Percentiles rank a stretch among this genome's conserved stretches.
These are phyloP conservation scores for Carallia pectinifolia DNA, from an alignment of 345 rosid species.

Conservation along the genomic window DNA sequence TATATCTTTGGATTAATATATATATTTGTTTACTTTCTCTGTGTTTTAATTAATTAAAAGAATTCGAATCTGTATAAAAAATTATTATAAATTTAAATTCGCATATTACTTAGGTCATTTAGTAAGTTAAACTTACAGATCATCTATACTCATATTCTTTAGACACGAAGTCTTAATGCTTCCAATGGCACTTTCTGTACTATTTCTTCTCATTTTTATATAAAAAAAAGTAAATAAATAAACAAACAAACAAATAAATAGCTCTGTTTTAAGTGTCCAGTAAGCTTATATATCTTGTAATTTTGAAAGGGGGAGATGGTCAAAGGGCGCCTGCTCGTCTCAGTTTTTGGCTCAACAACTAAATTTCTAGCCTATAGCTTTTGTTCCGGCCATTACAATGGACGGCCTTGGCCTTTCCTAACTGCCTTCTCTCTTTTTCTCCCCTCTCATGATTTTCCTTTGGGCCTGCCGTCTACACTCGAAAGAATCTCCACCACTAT, in stretches of 20 bases:
- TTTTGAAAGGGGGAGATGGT: not conserved
- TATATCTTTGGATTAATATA: no score
- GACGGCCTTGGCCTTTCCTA: constrained; percentile 24
- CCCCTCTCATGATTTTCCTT: not conserved
- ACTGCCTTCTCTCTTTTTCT: not conserved
- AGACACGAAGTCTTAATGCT: no score
- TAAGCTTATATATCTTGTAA: not conserved
- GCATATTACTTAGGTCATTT: no score
- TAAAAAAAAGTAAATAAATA: no score
- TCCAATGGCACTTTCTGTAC: no score
- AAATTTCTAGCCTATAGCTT: constrained; percentile 5
- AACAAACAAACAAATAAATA: not conserved
- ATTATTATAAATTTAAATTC: no score
- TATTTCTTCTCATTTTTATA: no score
- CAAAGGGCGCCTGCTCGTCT: constrained; percentile 33
- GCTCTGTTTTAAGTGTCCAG: not conserved
- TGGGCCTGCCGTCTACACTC: not conserved
- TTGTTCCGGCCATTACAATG: not conserved
- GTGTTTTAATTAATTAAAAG: no score
- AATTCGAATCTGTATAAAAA: no score
- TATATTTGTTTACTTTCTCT: no score
- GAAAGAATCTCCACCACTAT: not conserved
- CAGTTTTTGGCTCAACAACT: constrained; percentile 13
- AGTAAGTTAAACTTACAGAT: no score
- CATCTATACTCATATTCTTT: no score